Base-by-base conservation (phyloP, 352 stramenopile genomes). In the Aphanomyces invadans region DNA sequence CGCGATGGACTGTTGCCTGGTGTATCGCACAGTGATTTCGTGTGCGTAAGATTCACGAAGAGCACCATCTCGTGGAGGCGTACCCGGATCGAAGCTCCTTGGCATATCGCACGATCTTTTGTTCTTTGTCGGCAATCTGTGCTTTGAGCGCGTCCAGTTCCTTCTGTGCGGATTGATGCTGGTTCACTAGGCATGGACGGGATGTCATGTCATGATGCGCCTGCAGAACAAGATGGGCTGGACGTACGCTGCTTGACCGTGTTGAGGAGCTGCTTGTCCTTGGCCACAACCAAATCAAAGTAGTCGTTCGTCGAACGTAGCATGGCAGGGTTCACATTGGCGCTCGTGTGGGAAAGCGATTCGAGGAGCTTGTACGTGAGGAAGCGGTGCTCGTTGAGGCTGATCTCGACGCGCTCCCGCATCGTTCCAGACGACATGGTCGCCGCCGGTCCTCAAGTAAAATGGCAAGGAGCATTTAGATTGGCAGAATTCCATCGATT, bases 301-400 rank as follows among this genome's bases (percentile, higher is more conserved):
- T 77, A 88, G 61, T 89, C 81, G 62, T 89, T 86, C 51, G 90
- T 83, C 5, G 79, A 89, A 39, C 80, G 81, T 60, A 92, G 67
- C 31, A 82, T 81, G 63, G 79, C 82, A 51, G 78, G 71, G 1
- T 81, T 90, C 69, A 90, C 90, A 7, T 81, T 90, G 21, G 84
- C 89, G 12, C 79, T 83, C 9, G 83, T 79, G 4, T 79, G 80
- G 68, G 78, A 78, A 17, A 92, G 76, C 29, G 81, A 86, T 71
- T 92, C 83, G 38, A 92, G 78, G 31, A 92, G 73, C 70, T 92
- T 92, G 15, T 83, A 90, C 56, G 89, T 82, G 23, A 92, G 71
- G 70, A 89, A 92, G 54, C 83, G 81, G 73, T 92, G 83, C 73
- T 90, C 83, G 61, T 92, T 80, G 52, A 92, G 72, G 56, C 72